These are phyloP conservation scores for Aspergillus saccharolyticus DNA, from an alignment of 495 filamentous ascomycete genomes.

Conservation along the genomic window DNA sequence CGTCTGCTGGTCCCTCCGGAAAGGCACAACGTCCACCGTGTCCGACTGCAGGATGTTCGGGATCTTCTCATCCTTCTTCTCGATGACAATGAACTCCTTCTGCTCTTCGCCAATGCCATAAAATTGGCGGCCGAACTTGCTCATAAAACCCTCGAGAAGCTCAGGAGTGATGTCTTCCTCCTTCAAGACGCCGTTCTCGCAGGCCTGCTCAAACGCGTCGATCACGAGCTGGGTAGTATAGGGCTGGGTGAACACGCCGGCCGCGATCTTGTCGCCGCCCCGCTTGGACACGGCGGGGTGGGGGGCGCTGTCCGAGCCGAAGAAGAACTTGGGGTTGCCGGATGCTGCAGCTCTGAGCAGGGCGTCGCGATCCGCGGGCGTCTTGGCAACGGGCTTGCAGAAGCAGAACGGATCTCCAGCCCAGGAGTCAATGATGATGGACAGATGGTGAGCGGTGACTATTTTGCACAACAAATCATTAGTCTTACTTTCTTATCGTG, in stretches of 20 bases:
- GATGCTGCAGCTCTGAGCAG: constrained; percentile 63
- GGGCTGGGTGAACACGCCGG: constrained; percentile 89
- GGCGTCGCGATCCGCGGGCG: constrained; percentile 67
- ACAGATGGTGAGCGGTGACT: constrained; percentile 76
- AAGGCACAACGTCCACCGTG: constrained; percentile 64
- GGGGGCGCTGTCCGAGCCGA: constrained; percentile 66
- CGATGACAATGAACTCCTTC: constrained; percentile 56
- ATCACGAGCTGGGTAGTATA: constrained; percentile 72
- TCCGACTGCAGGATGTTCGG: constrained; percentile 44
- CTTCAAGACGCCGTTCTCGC: constrained; percentile 58
- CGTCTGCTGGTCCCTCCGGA: constrained; percentile 59
- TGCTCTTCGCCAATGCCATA: constrained; percentile 53
- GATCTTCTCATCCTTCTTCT: constrained; percentile 57
- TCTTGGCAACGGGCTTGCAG: constrained; percentile 83
- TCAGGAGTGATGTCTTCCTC: constrained; percentile 66
- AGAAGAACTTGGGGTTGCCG: constrained; percentile 77
- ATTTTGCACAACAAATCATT: neutral
- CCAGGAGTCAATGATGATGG: constrained; percentile 70
- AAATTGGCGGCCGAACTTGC: constrained; percentile 67
- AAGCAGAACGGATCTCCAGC: constrained; percentile 73
- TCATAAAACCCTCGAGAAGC: constrained; percentile 68
- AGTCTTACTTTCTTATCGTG: neutral
- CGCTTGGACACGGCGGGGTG: constrained; percentile 72
- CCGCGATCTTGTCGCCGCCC: constrained; percentile 59
- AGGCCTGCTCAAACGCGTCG: constrained; percentile 65